Evolutionary conservation across 352 stramenopile genomes (phyloP).

Genomic region (Stramenopiles sp.): DNA sequence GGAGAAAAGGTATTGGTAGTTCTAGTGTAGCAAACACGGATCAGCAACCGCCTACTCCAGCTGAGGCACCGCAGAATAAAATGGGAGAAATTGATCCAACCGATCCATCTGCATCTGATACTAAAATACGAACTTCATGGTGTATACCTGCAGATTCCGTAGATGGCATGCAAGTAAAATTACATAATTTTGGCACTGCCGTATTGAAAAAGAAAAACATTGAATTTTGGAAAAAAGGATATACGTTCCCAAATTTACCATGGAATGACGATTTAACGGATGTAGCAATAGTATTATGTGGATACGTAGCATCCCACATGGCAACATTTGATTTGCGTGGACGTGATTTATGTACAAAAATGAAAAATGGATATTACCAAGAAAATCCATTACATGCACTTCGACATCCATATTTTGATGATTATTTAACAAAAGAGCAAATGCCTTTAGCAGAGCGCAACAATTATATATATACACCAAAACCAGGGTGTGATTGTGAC

Average conservation of each 20-base stretch:
- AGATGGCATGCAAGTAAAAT: background rate
- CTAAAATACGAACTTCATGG: background rate
- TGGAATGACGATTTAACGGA: background rate
- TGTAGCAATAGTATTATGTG: background rate
- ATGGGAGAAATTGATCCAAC: no score
- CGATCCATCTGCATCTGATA: no score
- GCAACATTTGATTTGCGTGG: background rate
- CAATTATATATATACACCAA: constrained; percentile 1
- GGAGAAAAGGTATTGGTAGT: background rate
- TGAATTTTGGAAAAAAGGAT: background rate
- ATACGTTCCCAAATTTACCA: background rate
- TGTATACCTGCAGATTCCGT: background rate
- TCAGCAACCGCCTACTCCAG: no score
- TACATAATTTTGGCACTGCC: background rate
- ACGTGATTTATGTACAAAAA: background rate
- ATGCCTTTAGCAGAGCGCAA: background rate
- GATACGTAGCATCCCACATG: background rate
- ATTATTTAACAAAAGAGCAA: background rate
- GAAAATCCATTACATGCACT: background rate
- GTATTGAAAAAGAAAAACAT: background rate
- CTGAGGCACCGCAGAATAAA: no score
- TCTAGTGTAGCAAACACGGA: background rate
- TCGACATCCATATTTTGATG: background rate
- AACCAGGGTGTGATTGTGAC: background rate
- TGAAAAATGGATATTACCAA: background rate